Percentiles rank a stretch among this genome's conserved stretches.
Evolutionary conservation across 225 moss, liverwort and hornwort genomes (phyloP).

Genomic region (Bryoerythrophyllum caledonicum): DNA sequence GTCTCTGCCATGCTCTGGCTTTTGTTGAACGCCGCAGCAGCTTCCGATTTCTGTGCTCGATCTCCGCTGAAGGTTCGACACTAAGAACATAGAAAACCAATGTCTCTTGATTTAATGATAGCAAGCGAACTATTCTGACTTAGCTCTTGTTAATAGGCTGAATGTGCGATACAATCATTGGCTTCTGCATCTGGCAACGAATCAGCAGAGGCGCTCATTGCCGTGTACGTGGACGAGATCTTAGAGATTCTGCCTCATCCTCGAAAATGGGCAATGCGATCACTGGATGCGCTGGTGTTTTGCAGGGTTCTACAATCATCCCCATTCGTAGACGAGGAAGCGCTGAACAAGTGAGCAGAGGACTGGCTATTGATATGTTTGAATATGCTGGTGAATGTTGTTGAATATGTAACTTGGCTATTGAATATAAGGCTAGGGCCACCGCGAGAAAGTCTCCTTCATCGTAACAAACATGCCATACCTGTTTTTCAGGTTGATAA

Average conservation of each 20-base stretch:
- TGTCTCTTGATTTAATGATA: background rate
- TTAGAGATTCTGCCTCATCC: conserved; percentile 85
- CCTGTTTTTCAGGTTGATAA: conserved; percentile 42
- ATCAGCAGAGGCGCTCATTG: conserved; percentile 47
- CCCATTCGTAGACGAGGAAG: conserved; percentile 38
- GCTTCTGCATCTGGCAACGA: conserved; percentile 43
- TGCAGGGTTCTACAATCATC: conserved; percentile 66
- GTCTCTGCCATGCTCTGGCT: conserved; percentile 81
- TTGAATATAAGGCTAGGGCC: background rate
- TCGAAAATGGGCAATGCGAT: conserved; percentile 78
- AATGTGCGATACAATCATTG: conserved; percentile 54
- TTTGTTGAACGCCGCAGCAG: conserved; percentile 69
- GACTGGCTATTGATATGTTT: background rate
- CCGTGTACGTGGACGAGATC: conserved; percentile 50
- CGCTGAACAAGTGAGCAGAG: conserved; percentile 54
- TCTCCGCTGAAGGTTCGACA: conserved; percentile 57
- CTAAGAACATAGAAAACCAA: background rate
- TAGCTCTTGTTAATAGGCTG: conserved; percentile 43
- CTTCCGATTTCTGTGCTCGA: conserved; percentile 75
- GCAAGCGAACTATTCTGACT: background rate
- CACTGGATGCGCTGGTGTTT: conserved; percentile 75
- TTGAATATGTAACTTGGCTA: background rate
- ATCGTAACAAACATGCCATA: background rate
- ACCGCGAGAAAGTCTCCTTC: background rate
- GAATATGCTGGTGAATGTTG: background rate